Evolutionary conservation across 306 rosid genomes (phyloP), one percentile per base, ranked within the genome.

Genomic region (Urtica urens): DNA sequence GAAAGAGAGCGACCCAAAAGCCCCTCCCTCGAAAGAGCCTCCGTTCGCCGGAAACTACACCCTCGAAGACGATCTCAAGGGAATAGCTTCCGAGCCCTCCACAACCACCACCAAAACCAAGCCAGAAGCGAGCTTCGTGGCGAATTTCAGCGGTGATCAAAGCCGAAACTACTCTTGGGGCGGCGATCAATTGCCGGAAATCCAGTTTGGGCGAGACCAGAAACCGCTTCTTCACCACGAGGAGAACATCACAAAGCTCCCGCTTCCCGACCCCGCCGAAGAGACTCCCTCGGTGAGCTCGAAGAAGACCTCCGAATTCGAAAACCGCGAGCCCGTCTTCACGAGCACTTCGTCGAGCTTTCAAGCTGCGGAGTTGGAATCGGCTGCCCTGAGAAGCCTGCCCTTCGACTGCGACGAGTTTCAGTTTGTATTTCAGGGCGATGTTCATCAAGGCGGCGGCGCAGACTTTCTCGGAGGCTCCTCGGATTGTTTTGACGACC

Each of bases 401-500:
- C 35, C 14, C 39, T 67, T 73, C 69, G 87, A n/a, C n/a, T n/a
- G 82, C 1, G 82, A 84, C 21, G 93, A 77, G 59, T 56, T 81
- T 54, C 85, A 67, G 29, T 46, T 71, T 29, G 77, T 70, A 78
- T 55, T 64, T 40, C 75, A 64, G 64, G 77, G 72, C 28, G 93
- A 76, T 38, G 57, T 64, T 40, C 75, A 64, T 63, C 75, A 70
- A 26, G 93, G 74, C 34, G 57, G 52, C 60, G 60, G 63, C 30
- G 75, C 67, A 13, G 70, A 66, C 75, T 61, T 73, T 67, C 74
- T 66, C 1, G 85, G 78, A 39, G 54, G n/a, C n/a, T n/a, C n/a
- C 67, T 43, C 79, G 69, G 64, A 76, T 41, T 35, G 38, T 71
- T 81, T 20, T 57, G 50, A 26, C 61, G 93, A 77, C 75, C 75